Conservation (phyloP, 805 yeast species). For the Brettanomyces nanus region DNA sequence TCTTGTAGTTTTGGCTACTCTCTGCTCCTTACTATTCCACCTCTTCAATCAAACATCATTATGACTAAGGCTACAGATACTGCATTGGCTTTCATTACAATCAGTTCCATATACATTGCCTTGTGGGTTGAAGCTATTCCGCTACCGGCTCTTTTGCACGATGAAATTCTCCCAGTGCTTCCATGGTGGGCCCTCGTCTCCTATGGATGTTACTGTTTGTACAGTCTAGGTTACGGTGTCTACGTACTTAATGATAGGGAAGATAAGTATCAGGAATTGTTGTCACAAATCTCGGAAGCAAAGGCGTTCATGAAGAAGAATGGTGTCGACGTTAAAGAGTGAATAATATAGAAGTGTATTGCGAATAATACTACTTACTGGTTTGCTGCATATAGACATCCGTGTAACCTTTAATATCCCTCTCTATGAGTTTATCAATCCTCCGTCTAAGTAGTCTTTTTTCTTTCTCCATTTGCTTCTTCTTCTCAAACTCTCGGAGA, state of each 20-base stretch:
- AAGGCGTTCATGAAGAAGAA: conserved; percentile 45
- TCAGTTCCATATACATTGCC: conserved; percentile 46
- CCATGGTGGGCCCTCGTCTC: conserved; percentile 67
- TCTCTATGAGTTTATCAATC: too few species aligned
- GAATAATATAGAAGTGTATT: background rate
- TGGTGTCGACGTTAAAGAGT: conserved; percentile 42
- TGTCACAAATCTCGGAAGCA: conserved; percentile 54
- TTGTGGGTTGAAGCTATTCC: conserved; percentile 48
- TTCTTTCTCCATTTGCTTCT: conserved; percentile 35
- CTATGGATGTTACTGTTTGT: conserved; percentile 63
- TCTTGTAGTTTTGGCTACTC: background rate
- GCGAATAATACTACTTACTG: too few species aligned
- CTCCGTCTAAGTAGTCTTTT: background rate
- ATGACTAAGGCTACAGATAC: conserved; percentile 70
- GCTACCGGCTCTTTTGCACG: conserved; percentile 35
- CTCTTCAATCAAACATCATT: background rate
- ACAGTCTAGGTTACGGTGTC: conserved; percentile 61
- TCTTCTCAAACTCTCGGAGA: conserved; percentile 74
- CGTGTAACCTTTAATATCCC: too few species aligned
- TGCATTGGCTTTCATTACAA: conserved; percentile 34
- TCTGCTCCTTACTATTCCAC: background rate
- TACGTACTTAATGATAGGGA: conserved; percentile 64
- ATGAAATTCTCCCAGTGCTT: conserved; percentile 52
- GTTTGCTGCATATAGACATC: too few species aligned
- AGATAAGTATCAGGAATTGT: conserved; percentile 54